Conservation (phyloP, 2,329 filamentous ascomycete species). For the Beauveria varroae region DNA sequence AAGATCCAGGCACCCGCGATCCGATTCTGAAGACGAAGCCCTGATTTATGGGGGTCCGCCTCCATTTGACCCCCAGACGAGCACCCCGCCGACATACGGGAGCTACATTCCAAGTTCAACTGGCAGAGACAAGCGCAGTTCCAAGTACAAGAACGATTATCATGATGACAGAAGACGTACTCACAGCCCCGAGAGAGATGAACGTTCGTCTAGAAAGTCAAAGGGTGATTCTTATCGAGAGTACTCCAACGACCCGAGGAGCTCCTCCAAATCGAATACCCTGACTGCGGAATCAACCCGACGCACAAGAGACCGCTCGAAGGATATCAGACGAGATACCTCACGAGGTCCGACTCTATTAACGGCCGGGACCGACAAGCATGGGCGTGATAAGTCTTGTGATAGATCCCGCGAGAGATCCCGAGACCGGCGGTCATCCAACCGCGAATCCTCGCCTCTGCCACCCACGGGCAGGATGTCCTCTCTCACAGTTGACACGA, state of each 20-base stretch:
- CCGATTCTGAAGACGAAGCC: slow-evolving; percentile 33
- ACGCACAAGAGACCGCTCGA: slow-evolving; percentile 27
- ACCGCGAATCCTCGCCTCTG: slow-evolving; percentile 37
- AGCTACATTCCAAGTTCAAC: slow-evolving; percentile 19
- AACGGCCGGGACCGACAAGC: slow-evolving; percentile 16
- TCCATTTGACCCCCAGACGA: slow-evolving; percentile 8
- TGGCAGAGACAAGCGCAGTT: slow-evolving; percentile 17
- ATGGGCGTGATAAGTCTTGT: slow-evolving; percentile 8
- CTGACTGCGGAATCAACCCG: slow-evolving; percentile 34
- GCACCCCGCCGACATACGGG: slow-evolving; percentile 20
- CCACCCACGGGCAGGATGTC: slow-evolving; percentile 45
- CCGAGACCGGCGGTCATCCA: slow-evolving; percentile 26
- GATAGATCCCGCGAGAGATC: slow-evolving; percentile 19
- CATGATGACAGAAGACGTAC: slow-evolving; percentile 8
- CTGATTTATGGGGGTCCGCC: slow-evolving; percentile 41
- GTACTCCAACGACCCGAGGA: slow-evolving; percentile 27
- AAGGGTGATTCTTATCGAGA: slow-evolving; percentile 10
- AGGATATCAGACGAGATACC: slow-evolving; percentile 25
- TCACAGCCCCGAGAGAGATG: slow-evolving; percentile 12
- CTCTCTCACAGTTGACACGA: slow-evolving; percentile 41
- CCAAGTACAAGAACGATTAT: slow-evolving; percentile 14
- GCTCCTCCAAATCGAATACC: slow-evolving; percentile 31
- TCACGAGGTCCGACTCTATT: slow-evolving; percentile 18
- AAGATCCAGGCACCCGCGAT: slow-evolving; percentile 12
- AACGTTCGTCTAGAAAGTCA: slow-evolving; percentile 7